phyloP scores from a whole-genome alignment of 371 early-diverging fungal species.

The Mucor racemosus region DNA sequence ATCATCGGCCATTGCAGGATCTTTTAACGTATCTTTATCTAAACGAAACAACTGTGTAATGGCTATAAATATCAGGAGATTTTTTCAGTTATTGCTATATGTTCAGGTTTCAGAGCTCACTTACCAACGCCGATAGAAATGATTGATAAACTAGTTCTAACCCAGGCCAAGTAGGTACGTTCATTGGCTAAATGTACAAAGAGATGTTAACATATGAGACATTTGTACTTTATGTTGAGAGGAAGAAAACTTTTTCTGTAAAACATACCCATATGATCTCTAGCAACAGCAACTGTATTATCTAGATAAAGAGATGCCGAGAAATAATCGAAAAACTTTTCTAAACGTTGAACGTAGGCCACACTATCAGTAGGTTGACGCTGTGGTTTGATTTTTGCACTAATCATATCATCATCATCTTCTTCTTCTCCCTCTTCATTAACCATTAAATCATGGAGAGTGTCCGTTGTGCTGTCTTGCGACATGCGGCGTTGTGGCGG shows the following conservation, averaged over 20 bases:
- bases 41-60: constrained; percentile 76
- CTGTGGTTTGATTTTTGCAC: not conserved
- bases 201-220: not conserved
- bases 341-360: constrained; percentile 17
- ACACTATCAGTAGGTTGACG: not conserved
- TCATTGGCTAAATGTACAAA: constrained; percentile 66
- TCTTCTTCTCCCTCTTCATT: not conserved
- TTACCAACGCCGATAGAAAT: constrained; percentile 78
- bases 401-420: not conserved
- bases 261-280: constrained; percentile 72
- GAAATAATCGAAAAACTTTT: constrained; percentile 7
- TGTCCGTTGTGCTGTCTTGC: not conserved
- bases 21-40: constrained; percentile 26
- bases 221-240: not conserved
- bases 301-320: constrained; percentile 53
- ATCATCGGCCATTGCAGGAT: not conserved
- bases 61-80: constrained; percentile 34
- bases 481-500: not conserved
- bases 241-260: not conserved
- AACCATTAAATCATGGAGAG: not conserved
- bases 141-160: constrained; percentile 74
- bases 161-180: constrained; percentile 80
- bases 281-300: constrained; percentile 76
- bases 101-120: not conserved
- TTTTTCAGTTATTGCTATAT: not conserved